Evolutionary conservation across 176 grass and related monocot species (phyloP).

Genomic region (Miscanthus lutarioriparius): DNA sequence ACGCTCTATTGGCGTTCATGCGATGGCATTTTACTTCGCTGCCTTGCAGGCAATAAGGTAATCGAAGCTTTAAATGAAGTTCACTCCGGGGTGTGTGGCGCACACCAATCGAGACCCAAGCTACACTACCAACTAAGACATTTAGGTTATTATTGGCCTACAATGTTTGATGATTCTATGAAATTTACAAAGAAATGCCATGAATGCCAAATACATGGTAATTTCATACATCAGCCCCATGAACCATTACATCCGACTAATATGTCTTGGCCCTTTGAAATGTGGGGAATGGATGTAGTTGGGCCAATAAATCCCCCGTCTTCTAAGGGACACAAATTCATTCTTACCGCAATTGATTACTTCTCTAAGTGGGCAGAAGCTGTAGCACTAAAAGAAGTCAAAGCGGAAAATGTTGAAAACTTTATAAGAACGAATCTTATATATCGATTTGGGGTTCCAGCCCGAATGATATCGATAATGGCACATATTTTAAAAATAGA

Average conservation of each 20-base stretch:
- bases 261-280: constrained; percentile 15
- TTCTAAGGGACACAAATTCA: neutral
- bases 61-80: neutral
- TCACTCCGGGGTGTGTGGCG: neutral
- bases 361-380: neutral
- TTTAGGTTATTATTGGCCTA: neutral
- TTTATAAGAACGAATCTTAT: neutral
- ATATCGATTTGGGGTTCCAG: neutral
- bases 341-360: neutral
- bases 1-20: neutral
- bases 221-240: neutral
- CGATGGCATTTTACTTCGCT: neutral
- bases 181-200: constrained; percentile 10
- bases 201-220: neutral
- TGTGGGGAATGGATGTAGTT: constrained; percentile 5
- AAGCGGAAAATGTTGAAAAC: neutral
- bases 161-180: neutral
- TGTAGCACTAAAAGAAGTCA: neutral
- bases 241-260: neutral
- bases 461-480: neutral
- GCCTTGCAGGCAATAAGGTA: neutral
- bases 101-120: neutral
- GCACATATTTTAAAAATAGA: neutral
- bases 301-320: neutral
- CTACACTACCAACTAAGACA: neutral